Evolutionary conservation across 2,329 filamentous ascomycete genomes (phyloP).

Genomic region (Aspergillus texensis): DNA sequence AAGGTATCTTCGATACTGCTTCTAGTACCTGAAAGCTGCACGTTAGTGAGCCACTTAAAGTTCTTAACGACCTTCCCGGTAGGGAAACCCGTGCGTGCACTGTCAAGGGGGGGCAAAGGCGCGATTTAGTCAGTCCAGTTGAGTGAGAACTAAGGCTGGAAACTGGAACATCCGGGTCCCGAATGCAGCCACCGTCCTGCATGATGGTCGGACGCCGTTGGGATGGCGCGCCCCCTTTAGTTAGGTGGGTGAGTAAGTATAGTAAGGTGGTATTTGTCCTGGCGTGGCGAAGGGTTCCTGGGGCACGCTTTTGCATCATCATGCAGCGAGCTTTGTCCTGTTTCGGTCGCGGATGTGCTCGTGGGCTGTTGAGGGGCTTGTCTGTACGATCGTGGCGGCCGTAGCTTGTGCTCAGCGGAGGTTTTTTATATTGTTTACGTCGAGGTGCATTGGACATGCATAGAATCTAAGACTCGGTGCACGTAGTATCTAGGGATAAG

Average conservation of each 20-base stretch:
- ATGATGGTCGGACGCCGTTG: background rate
- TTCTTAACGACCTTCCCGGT: background rate
- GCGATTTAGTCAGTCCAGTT: too few relatives aligned
- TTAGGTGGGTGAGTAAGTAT: background rate
- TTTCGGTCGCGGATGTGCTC: background rate
- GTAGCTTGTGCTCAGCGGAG: background rate
- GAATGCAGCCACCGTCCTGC: background rate
- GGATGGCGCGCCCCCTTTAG: background rate
- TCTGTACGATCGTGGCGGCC: background rate
- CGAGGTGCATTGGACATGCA: background rate
- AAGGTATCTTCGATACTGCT: background rate
- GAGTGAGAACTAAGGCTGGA: too few relatives aligned
- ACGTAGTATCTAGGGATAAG: background rate
- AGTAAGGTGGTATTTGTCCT: conserved; percentile 3
- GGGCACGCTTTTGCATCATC: conserved; percentile 7
- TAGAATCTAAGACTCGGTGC: background rate
- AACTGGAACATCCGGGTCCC: background rate
- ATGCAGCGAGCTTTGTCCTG: conserved; percentile 6
- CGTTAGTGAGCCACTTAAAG: background rate
- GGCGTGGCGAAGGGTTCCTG: conserved; percentile 9
- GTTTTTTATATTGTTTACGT: background rate
- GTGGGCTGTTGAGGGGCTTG: background rate
- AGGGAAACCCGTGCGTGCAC: background rate
- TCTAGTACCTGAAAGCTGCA: background rate
- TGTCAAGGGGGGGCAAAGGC: background rate